Base-by-base conservation (phyloP, 1,139 yeast species). In the Tardiomyces blankii region DNA sequence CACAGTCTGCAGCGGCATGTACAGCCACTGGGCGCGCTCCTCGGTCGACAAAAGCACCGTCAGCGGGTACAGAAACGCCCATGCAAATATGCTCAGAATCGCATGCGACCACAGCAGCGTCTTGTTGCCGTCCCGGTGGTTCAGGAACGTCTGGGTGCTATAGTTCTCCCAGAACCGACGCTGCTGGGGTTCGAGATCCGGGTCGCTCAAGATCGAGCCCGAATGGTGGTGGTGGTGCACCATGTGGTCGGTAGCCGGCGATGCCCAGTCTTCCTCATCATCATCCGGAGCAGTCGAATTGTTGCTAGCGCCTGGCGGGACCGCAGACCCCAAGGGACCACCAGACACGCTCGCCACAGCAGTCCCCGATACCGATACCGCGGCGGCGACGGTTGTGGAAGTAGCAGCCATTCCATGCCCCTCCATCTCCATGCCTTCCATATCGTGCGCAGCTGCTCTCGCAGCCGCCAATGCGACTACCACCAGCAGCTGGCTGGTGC, bases 71-170 rank as follows among this genome's bases (percentile, higher is more conserved):
- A 83, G 49, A 30, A 82, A 57, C 16, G 78, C 62, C 54, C 79
- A 72, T 0, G 83, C 65, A 0, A 70, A 11, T 2, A 70, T 45
- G 21, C 79, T 65, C 18, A 77, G 60, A 1, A 61, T 57, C 9
- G 80, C 67, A 57, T 89, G 97, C 42, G 72, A 57, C 55, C 71
- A 68, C 42, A 89, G 66, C 2, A 80, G 73, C n/a, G 69, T 51
- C 49, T 75, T 73, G 53, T 74, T 74, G 1, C 73, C 75, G n/a
- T 77, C 65, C 11, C 54, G 52, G 16, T 60, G 51, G 12, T 75
- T 78, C 64, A 86, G 77, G 62, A 75, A 88, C 13, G 87, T 82
- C 6, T 93, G 82, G n/a, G 94, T 78, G 57, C 84, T 78, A 64
- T 87, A 89, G 38, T 65, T 63, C 47, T 80, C 81, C 97, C 97